Conservation (phyloP, 345 rosid species). For the Sonneratia caseolaris region DNA sequence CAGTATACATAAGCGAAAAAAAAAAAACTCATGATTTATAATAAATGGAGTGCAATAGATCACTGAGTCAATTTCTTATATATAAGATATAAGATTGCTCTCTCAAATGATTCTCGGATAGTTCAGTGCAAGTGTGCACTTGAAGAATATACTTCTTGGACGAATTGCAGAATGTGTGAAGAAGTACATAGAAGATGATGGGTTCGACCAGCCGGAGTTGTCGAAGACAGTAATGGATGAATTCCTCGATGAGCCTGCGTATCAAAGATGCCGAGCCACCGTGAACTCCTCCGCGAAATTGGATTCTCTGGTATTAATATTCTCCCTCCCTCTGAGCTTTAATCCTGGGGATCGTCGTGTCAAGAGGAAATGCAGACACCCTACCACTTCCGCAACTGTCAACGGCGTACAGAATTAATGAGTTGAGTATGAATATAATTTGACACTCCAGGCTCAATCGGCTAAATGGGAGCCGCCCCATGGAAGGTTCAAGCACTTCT, state of each 20-base stretch:
- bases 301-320: slow-evolving; percentile 34
- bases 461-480: slow-evolving; percentile 78
- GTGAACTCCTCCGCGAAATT: slow-evolving; percentile 45
- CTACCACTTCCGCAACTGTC: no score
- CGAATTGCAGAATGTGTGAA: slow-evolving; percentile 46
- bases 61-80: no score
- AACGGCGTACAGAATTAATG: no score
- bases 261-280: slow-evolving; percentile 32
- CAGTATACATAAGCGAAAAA: no score
- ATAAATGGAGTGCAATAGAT: no score
- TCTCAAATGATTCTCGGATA: no score
- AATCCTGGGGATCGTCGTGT: no score
- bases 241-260: slow-evolving; percentile 58
- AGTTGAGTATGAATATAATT: no score
- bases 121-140: not conserved
- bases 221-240: slow-evolving; percentile 46
- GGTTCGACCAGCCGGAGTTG: slow-evolving; percentile 40
- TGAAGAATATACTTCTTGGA: not conserved
- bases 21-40: no score
- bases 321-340: not conserved
- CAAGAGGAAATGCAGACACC: no score
- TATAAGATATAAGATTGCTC: not conserved
- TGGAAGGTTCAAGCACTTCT: slow-evolving; percentile 50
- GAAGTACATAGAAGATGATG: slow-evolving; percentile 48
- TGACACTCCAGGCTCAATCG: slow-evolving; percentile 28